Evolutionary conservation across 441 rosid genomes (phyloP).

Genomic region (Adansonia gregorii): DNA sequence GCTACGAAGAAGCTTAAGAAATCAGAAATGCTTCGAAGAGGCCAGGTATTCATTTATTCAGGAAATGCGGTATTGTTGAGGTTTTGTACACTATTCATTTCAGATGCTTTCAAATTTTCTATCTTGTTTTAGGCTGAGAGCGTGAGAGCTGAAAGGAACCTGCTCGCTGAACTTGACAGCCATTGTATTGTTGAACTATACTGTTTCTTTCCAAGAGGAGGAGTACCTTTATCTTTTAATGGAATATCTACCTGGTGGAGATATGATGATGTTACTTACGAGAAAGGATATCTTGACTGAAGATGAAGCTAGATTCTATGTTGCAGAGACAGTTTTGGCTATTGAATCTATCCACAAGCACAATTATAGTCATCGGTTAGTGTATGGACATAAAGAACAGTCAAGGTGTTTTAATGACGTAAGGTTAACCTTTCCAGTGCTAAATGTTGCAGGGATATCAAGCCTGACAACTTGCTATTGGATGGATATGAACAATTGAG

Average conservation of each 20-base stretch:
- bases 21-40: constrained; percentile 98
- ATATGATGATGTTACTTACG: constrained; percentile 96
- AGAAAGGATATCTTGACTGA: constrained; percentile 91
- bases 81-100: constrained; percentile 25
- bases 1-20: constrained; percentile 97
- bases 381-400: not conserved
- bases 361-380: constrained; percentile 84
- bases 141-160: constrained; percentile 93
- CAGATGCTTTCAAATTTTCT: constrained; percentile 16
- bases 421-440: constrained; percentile 22
- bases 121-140: constrained; percentile 72
- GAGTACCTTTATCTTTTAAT: constrained; percentile 91
- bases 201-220: constrained; percentile 93
- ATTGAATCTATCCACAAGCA: constrained; percentile 91
- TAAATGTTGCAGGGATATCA: constrained; percentile 71
- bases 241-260: constrained; percentile 99
- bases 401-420: not conserved
- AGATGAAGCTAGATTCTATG: constrained; percentile 90
- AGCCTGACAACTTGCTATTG: constrained; percentile 95
- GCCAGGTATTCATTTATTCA: constrained; percentile 61
- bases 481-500: constrained; percentile 88
- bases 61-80: constrained; percentile 7
- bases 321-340: constrained; percentile 95
- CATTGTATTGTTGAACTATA: constrained; percentile 92
- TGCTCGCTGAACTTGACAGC: constrained; percentile 97